A percentile compares a stretch with the other conserved stretches of the same genome.
Evolutionary conservation across 495 filamentous ascomycete genomes (phyloP).

Genomic region (Podospora bellae-mahoneyi): DNA sequence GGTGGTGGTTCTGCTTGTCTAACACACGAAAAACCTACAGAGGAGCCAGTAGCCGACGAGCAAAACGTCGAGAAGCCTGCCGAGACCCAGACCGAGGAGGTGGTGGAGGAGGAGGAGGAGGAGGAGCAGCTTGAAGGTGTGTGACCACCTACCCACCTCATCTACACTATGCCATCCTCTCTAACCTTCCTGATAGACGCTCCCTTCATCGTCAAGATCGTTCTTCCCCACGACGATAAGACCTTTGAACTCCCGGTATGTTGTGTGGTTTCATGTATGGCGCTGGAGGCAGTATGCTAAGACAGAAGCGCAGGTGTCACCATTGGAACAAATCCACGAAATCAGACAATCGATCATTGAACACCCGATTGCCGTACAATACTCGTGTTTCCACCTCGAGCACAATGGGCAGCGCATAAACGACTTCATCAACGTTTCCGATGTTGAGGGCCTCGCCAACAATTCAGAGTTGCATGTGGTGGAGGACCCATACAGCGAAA

Average conservation of each 20-base stretch:
- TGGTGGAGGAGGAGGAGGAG: slow-evolving; percentile 24
- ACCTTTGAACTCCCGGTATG: slow-evolving; percentile 81
- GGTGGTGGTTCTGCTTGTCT: slow-evolving; percentile 5
- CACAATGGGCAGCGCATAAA: slow-evolving; percentile 81
- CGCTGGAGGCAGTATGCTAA: slow-evolving; percentile 23
- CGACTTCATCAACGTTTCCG: slow-evolving; percentile 90
- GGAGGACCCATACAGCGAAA: slow-evolving; percentile 97
- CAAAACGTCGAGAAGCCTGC: slow-evolving; percentile 16
- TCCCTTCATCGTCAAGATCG: slow-evolving; percentile 61
- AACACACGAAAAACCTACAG: slow-evolving; percentile 18
- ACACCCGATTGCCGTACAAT: slow-evolving; percentile 87
- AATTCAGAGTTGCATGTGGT: slow-evolving; percentile 76
- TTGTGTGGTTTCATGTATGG: slow-evolving; percentile 13
- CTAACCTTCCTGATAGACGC: slow-evolving; percentile 54
- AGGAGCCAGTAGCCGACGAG: slow-evolving; percentile 22
- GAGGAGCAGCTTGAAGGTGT: slow-evolving; percentile 27
- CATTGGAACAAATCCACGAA: slow-evolving; percentile 95
- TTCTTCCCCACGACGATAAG: slow-evolving; percentile 75
- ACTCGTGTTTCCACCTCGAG: slow-evolving; percentile 98
- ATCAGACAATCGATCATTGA: slow-evolving; percentile 96
- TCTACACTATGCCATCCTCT: background rate
- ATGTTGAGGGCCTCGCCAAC: slow-evolving; percentile 72
- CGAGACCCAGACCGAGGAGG: slow-evolving; percentile 15
- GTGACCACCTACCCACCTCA: background rate
- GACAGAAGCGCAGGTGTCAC: slow-evolving; percentile 63